Percentiles rank a stretch among this genome's conserved stretches.
Conservation (phyloP, 2,329 filamentous ascomycete genomes). For the Sporothrix pallida region DNA sequence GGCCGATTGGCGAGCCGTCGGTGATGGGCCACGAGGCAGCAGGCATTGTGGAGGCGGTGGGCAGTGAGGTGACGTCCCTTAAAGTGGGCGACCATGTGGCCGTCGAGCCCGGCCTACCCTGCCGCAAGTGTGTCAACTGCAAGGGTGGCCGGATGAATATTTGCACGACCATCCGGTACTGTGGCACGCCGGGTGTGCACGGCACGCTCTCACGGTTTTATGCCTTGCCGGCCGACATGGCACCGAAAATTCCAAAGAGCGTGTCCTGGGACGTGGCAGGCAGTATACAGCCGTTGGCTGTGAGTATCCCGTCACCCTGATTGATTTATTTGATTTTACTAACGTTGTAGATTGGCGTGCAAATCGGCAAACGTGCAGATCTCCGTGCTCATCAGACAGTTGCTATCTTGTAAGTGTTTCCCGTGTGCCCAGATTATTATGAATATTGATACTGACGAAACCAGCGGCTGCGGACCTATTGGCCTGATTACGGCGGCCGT, state of each 20-base stretch:
- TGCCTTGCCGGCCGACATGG: slow-evolving; percentile 82
- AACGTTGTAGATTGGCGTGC: slow-evolving; percentile 65
- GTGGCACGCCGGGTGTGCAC: slow-evolving; percentile 87
- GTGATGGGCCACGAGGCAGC: slow-evolving; percentile 76
- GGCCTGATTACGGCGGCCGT: slow-evolving; percentile 87
- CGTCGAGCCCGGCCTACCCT: slow-evolving; percentile 86
- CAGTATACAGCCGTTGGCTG: slow-evolving; percentile 83
- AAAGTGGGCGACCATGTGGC: slow-evolving; percentile 81
- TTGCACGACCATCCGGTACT: slow-evolving; percentile 87
- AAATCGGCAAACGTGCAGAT: slow-evolving; percentile 71
- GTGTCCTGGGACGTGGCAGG: slow-evolving; percentile 85
- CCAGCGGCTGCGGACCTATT: slow-evolving; percentile 75
- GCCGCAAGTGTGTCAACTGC: slow-evolving; percentile 77
- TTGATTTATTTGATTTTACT: neutral
- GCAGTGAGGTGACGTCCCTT: slow-evolving; percentile 66
- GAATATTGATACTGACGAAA: too few relatives aligned
- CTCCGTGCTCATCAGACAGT: slow-evolving; percentile 76
- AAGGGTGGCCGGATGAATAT: slow-evolving; percentile 87
- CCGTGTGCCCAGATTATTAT: too few relatives aligned
- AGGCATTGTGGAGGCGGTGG: slow-evolving; percentile 75
- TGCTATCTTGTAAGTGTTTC: slow-evolving; percentile 66
- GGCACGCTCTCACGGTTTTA: slow-evolving; percentile 90
- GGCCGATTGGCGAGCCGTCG: slow-evolving; percentile 79
- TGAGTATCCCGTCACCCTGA: neutral
- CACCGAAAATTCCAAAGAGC: slow-evolving; percentile 81